Base-by-base conservation (phyloP, 192 early-diverging fungal genomes). In the Linnemannia elongata region DNA sequence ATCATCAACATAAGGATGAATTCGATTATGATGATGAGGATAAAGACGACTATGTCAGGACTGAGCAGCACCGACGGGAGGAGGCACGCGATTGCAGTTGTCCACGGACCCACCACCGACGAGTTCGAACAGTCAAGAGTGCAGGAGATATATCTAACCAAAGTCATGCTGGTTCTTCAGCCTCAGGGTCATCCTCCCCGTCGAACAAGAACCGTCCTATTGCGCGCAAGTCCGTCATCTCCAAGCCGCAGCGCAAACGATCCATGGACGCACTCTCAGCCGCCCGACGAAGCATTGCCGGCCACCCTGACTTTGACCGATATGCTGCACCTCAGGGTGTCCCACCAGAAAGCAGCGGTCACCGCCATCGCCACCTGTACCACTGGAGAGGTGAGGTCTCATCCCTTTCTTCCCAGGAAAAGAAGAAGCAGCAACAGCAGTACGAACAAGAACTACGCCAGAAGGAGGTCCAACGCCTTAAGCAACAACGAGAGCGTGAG, bases 391-490 rank as follows among this genome's bases (percentile, higher is more conserved):
- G 27, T 45, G 42, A 71, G 0, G 38, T 4, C 24, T 33, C 38
- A 12, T n/a, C 36, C 24, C 7, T 24, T 8, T 41, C 38, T 1
- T 24, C 45, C 5, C 72, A 73, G n/a, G 72, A 78, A 63, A 83
- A 78, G 68, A 79, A n/a, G 74, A 83, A 83, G 55, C 70, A 35
- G 33, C 77, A 83, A 69, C 75, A 35, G 33, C 77, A 78, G n/a
- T 68, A 63, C 6, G 83, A 85, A 20, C 83, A 85, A 54, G 83
- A 79, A n/a, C 24, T 76, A 4, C 83, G 78, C 9, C 77, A 72
- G 38, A 72, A 42, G 42, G 83, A 85, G 17, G 38, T 85, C 22
- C 77, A 60, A 39, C 77, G 83, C 27, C 74, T 85, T 12, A 85
- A 79, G 49, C 57, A 78, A 39, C 83, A 85, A 38, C 72, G 55